Base-by-base conservation (phyloP, 2,329 filamentous ascomycete species). In the Lachnellula hyalina region DNA sequence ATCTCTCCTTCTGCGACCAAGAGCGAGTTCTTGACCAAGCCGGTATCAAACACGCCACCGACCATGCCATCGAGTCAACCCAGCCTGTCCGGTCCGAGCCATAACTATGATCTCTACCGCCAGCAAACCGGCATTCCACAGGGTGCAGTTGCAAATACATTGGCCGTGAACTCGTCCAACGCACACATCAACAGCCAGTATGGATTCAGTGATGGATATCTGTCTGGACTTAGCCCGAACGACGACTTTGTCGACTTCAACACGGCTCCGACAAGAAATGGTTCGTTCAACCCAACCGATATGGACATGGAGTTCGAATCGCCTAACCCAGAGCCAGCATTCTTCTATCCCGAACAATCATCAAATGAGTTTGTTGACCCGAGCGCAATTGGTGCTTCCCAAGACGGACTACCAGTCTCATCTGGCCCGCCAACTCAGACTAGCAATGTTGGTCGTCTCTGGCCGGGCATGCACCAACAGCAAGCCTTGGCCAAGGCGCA, bases 101-200 rank as follows among this genome's bases (percentile, higher is more conserved):
- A 96, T 75, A 90, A 96, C 73, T 97, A 97, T 77, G 89, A 91
- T 67, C 85, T 90, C 68, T 95, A 96, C 77, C 89, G 90, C 75
- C 94, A 99, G 71, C 92, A 96, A 76, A 96, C 94, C 3, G 91
- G 92, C 60, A 85, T 96, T 32, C 90, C 94, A 0, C 86, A 90
- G 1, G 91, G 91, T 59, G 92, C 90, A 51, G 77, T 94, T 60
- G 85, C 87, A 42, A 89, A 83, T 72, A 88, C 92, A 12, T 82
- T 94, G 68, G 87, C 89, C 36, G 82, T 94, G 65, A 91, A 89
- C 71, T 80, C 87, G 67, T 74, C 73, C 60, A 79, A 72, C 63
- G 68, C 72, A 45, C 77, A 79, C 67, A 76, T 84, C 64, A 73
- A 76, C 45, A 38, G n/a, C 54, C 65, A 67, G 12, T 69, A 66